Percentiles rank a stretch among this genome's conserved stretches.
These are phyloP conservation scores for Yamadazyma oceani DNA, from an alignment of 1,139 yeast species.

Conservation along the genomic window DNA sequence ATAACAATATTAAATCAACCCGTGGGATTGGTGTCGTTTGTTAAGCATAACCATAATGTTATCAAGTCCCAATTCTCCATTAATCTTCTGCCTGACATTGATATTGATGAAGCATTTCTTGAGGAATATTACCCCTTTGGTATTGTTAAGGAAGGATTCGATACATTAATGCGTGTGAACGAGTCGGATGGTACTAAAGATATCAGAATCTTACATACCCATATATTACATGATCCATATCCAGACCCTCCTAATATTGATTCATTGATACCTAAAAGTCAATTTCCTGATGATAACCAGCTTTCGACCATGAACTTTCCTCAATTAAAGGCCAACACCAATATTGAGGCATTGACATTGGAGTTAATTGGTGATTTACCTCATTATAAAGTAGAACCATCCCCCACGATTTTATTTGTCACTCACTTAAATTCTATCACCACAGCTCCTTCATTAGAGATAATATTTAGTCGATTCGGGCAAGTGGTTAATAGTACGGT, in stretches of 20 bases:
- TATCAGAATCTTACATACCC: constrained; percentile 51
- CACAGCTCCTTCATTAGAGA: constrained; percentile 49
- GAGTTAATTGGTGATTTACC: constrained; percentile 70
- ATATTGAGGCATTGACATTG: constrained; percentile 49
- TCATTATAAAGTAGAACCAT: constrained; percentile 56
- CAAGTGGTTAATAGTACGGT: constrained; percentile 50
- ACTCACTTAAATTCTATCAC: constrained; percentile 67
- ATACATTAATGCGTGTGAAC: constrained; percentile 46
- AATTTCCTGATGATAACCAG: constrained; percentile 14
- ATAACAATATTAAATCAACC: too few relatives aligned
- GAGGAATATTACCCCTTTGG: constrained; percentile 42
- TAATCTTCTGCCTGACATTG: constrained; percentile 15
- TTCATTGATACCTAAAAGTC: constrained; percentile 5
- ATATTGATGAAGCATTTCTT: constrained; percentile 14
- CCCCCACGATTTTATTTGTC: constrained; percentile 60
- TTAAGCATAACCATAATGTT: constrained; percentile 17
- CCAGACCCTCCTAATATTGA: constrained; percentile 24
- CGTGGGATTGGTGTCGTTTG: constrained; percentile 41
- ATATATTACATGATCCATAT: constrained; percentile 57
- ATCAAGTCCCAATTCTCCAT: constrained; percentile 32
- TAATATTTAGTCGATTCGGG: constrained; percentile 63
- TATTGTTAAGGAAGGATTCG: constrained; percentile 51
- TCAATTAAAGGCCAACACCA: constrained; percentile 10
- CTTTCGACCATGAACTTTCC: constrained; percentile 8
- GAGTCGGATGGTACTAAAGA: constrained; percentile 43